Evolutionary conservation across 768 basidiomycete species (phyloP), one percentile per base, ranked within the genome.

Genomic region (Rhodocollybia butyracea): DNA sequence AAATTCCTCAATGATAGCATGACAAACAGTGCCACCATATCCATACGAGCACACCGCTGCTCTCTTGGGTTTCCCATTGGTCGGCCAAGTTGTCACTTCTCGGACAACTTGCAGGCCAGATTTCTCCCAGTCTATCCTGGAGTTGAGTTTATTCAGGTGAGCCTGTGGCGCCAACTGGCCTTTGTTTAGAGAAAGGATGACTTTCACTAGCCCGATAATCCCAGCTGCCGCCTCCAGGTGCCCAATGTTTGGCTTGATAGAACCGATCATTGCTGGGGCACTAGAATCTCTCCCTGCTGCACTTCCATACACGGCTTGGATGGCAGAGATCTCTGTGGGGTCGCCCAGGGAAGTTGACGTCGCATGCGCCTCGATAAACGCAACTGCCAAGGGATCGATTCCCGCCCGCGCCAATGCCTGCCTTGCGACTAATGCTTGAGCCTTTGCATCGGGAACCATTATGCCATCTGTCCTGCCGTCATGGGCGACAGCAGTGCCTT

Each of bases 341-440:
- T 77, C 76, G 2, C 75, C 76, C 22, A 63, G 64, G 42, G 69
- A 66, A 10, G 76, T 76, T 61, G 70, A 73, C 17, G 76, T 75
- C 22, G 69, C 73, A 54, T 77, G 76, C 22, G 76, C 46, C 52
- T 76, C 76, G 0, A 77, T 63, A 52, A 66, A 77, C 41, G 75
- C 74, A 1, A 68, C 70, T 24, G 75, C 71, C 0, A 45, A 40
- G 5, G 69, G 69, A 3, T 58, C 51, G 15, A 63, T 50, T 5
- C 61, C 56, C 10, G 69, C 63, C 13, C 62, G 55, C 5, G 51
- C 41, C 34, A 65, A 73, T 0, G 71, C 70, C 17, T 54, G 59
- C 15, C 42, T 42, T 55, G 72, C 72, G n/a, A 68, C 69, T 15
- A 67, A 57, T 29, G 60, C 59, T 51, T 71, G 72, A 6, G 66